Conservation (phyloP, 768 basidiomycete species). For the Termitomyces sp. region DNA sequence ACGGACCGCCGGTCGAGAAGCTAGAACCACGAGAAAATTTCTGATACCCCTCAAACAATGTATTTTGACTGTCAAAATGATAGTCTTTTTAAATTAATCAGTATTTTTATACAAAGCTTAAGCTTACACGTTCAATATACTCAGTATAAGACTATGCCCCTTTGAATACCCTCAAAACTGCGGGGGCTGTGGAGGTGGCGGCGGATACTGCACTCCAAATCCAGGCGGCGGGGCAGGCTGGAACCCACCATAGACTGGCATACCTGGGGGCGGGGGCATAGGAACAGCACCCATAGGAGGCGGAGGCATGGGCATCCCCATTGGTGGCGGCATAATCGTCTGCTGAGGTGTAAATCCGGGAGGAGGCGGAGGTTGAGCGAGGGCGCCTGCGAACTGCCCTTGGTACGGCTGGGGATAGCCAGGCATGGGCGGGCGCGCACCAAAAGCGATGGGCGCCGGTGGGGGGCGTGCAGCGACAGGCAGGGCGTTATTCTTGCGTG, state of each 20-base stretch:
- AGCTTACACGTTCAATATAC: slow-evolving; percentile 14
- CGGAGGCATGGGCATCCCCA: slow-evolving; percentile 33
- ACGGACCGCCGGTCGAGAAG: not conserved
- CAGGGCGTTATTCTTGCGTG: slow-evolving; percentile 90
- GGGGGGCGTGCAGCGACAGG: slow-evolving; percentile 77
- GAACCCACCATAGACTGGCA: slow-evolving; percentile 49
- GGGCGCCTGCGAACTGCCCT: slow-evolving; percentile 91
- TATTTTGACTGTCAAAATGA: not conserved
- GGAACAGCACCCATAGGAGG: slow-evolving; percentile 28
- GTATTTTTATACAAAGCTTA: slow-evolving; percentile 4
- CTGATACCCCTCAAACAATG: not conserved
- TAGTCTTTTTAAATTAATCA: not conserved
- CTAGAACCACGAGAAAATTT: not conserved
- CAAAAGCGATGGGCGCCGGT: slow-evolving; percentile 70
- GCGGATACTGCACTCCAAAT: slow-evolving; percentile 50
- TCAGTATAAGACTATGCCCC: not conserved
- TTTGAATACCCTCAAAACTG: slow-evolving; percentile 24
- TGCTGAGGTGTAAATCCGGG: slow-evolving; percentile 77
- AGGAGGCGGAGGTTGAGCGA: slow-evolving; percentile 80
- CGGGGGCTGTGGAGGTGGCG: slow-evolving; percentile 39
- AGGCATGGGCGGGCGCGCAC: slow-evolving; percentile 56
- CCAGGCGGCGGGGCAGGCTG: slow-evolving; percentile 68
- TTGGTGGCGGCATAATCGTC: slow-evolving; percentile 54
- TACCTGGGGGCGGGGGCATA: slow-evolving; percentile 24
- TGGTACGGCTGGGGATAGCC: slow-evolving; percentile 77